phyloP scores from a whole-genome alignment of 1,284 basidiomycete species.

The Anthracocystis setariae region DNA sequence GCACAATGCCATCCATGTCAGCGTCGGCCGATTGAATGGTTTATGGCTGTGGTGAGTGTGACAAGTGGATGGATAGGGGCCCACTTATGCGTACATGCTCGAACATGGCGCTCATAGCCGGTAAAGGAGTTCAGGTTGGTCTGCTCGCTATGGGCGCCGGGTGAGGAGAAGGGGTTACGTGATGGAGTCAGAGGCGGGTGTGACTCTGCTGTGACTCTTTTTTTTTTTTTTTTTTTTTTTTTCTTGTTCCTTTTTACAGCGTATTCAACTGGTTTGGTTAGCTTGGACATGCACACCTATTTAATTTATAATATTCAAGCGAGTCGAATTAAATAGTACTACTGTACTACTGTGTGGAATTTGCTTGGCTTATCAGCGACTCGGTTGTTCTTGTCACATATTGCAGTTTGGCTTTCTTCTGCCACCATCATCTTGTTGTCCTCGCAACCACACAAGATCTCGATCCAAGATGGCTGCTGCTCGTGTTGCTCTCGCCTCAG shows the following conservation, averaged over 20 bases:
- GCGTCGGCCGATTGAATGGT: neutral
- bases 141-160: no score
- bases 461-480: constrained; percentile 20
- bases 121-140: no score
- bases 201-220: constrained; percentile 16
- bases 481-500: constrained; percentile 20
- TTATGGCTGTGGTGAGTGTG: no score
- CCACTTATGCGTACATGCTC: no score
- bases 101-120: no score
- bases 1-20: neutral
- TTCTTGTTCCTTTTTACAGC: neutral
- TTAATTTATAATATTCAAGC: no score
- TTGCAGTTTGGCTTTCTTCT: neutral
- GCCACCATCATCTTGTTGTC: constrained; percentile 2
- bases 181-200: neutral
- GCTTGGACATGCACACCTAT: no score
- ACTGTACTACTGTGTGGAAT: no score
- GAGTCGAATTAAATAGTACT: no score
- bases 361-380: neutral
- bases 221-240: constrained; percentile 6
- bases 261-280: no score
- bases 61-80: no score
- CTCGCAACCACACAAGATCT: neutral
- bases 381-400: neutral
- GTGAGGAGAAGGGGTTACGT: neutral